Evolutionary conservation across 176 grass and related monocot genomes (phyloP), one percentile per base, ranked within the genome.

Genomic region (Zoysia pacifica): DNA sequence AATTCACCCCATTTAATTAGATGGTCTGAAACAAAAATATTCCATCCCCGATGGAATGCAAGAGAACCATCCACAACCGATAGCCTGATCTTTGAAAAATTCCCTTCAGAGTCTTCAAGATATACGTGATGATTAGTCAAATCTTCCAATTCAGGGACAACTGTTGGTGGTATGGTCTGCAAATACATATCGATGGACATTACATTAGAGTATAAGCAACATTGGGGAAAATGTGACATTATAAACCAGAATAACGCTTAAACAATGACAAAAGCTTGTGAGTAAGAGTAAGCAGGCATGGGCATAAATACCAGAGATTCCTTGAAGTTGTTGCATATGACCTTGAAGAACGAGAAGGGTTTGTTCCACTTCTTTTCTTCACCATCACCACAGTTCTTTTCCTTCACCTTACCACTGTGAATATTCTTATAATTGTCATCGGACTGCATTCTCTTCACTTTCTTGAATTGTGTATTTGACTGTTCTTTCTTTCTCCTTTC

Each of bases 41-140:
- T 19, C 92, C 92, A 94, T 54, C 92, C 89, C 38, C 85, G 67
- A 85, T 79, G 15, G 76, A 91, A 94, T 59, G 62, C 63, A 44
- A 89, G 76, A 43, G 37, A 81, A 65, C 51, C 86, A 82, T 67
- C 48, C 51, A 87, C 59, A 84, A 59, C 9, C 0, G 84, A 84
- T 19, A 91, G 5, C 75, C 50, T 67, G 69, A 86, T 75, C 10
- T 5, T 62, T 20, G 77, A 91, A 82, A 3, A 3, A 7, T 54
- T 87, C 39, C 59, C 81, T 41, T 85, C 65, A 36, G 79, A 78
- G 67, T 91, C 83, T 81, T 88, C 5, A 65, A 94, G 81, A 73
- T 44, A 74, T 11, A 94, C 78, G 79, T 62, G 18, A 13, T 38
- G 61, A 76, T 84, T 61, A 66, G 62, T 60, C 35, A 87, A 84